Conservation (phyloP, 257 asterid species). For the Solanum medicagineum region DNA sequence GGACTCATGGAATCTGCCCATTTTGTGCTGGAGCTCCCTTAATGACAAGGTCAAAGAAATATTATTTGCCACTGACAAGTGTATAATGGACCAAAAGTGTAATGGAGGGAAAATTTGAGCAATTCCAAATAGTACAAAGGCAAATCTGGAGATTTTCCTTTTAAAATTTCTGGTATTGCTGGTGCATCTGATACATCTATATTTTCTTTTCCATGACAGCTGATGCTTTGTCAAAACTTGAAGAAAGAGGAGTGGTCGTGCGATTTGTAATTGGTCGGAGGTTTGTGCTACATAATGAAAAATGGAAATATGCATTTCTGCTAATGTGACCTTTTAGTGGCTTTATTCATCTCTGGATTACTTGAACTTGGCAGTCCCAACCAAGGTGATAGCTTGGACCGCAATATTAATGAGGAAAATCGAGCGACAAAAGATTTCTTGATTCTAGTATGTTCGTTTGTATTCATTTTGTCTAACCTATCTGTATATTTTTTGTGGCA, state of each 20-base stretch:
- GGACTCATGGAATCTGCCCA: not conserved
- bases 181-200: not conserved
- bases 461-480: not conserved
- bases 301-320: not conserved
- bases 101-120: not conserved
- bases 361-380: conserved; percentile 59
- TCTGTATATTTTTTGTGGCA: not conserved
- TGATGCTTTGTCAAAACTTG: conserved; percentile 52
- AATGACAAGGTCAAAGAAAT: not conserved
- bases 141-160: not conserved
- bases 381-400: conserved; percentile 95
- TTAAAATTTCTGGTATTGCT: not conserved
- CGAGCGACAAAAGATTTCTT: conserved; percentile 51
- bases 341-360: not conserved
- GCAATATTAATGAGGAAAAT: conserved; percentile 68
- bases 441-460: conserved; percentile 62
- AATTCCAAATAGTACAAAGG: not conserved
- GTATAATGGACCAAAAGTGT: not conserved
- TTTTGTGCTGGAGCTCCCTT: not conserved
- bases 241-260: conserved; percentile 66
- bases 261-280: conserved; percentile 82
- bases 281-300: conserved; percentile 21
- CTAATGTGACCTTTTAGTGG: not conserved
- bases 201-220: conserved; percentile 32
- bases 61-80: not conserved